Percentiles rank a stretch among this genome's conserved stretches.
phyloP scores from a whole-genome alignment of 176 grass and related monocot species.

The Oropetium thomaeum region DNA sequence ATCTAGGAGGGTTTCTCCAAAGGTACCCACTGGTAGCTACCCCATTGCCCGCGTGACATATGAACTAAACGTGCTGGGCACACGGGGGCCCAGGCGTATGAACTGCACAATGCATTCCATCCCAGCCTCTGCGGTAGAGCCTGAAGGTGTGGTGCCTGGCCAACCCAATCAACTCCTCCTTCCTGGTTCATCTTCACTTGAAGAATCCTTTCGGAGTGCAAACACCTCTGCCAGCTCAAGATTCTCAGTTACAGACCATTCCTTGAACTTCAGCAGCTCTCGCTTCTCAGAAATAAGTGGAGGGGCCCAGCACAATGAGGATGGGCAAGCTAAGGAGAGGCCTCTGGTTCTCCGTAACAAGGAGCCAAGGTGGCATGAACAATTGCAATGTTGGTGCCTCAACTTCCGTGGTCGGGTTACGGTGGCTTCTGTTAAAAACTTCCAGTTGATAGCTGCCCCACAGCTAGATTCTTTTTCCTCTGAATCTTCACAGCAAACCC shows the following conservation, averaged over 20 bases:
- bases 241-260: conserved; percentile 53
- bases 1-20: conserved; percentile 82
- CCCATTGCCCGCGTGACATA: conserved; percentile 66
- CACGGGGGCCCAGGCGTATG: conserved; percentile 73
- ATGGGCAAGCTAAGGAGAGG: conserved; percentile 42
- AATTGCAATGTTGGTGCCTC: conserved; percentile 91
- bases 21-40: conserved; percentile 67
- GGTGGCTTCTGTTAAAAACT: conserved; percentile 75
- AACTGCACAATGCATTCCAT: conserved; percentile 84
- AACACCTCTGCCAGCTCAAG: conserved; percentile 40
- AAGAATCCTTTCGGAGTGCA: conserved; percentile 64
- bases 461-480: conserved; percentile 1
- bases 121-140: conserved; percentile 60
- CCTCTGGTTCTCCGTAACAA: conserved; percentile 75
- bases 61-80: conserved; percentile 78
- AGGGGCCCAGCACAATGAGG: conserved; percentile 9
- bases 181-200: conserved; percentile 45
- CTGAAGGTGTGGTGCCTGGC: conserved; percentile 54
- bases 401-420: conserved; percentile 79
- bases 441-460: conserved; percentile 63
- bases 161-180: conserved; percentile 54
- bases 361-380: conserved; percentile 82
- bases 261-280: conserved; percentile 58
- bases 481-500: conserved; percentile 28
- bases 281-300: conserved; percentile 68